A percentile compares a stretch with the other conserved stretches of the same genome.
Evolutionary conservation across 1,284 basidiomycete genomes (phyloP).

Genomic region (Sporisorium reilianum): DNA sequence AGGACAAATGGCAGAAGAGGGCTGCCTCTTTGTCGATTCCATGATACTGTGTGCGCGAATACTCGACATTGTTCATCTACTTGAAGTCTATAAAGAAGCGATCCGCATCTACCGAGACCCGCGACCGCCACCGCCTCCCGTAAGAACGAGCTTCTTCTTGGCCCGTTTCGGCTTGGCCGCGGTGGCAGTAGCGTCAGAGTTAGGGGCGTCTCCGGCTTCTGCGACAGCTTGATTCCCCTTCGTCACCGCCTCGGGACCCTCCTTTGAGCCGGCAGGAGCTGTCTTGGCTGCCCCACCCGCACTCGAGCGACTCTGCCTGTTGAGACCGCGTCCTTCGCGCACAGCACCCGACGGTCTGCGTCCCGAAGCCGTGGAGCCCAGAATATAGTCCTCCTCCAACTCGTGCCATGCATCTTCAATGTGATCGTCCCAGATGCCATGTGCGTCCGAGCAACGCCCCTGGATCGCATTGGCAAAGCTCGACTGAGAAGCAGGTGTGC

Average conservation of each 20-base stretch:
- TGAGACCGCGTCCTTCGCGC: conserved; percentile 39
- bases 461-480: conserved; percentile 54
- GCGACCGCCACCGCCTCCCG: conserved; percentile 57
- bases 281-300: conserved; percentile 6
- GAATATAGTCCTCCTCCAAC: conserved; percentile 64
- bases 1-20: neutral
- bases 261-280: neutral
- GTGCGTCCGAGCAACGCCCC: conserved; percentile 24
- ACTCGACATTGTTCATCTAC: neutral
- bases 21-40: neutral
- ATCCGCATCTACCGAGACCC: conserved; percentile 25
- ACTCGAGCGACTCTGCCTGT: conserved; percentile 26
- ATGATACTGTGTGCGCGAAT: neutral
- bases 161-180: conserved; percentile 39
- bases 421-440: conserved; percentile 45
- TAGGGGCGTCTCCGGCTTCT: neutral
- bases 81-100: neutral
- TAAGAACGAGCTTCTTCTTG: conserved; percentile 67
- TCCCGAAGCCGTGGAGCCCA: conserved; percentile 48
- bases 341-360: conserved; percentile 28
- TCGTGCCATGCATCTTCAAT: conserved; percentile 67
- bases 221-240: conserved; percentile 8
- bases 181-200: neutral
- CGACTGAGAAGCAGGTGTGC: conserved; percentile 57
- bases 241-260: conserved; percentile 8